These are phyloP conservation scores for Zygoascus bituminiphila DNA, from an alignment of 805 yeast species.

Conservation along the genomic window DNA sequence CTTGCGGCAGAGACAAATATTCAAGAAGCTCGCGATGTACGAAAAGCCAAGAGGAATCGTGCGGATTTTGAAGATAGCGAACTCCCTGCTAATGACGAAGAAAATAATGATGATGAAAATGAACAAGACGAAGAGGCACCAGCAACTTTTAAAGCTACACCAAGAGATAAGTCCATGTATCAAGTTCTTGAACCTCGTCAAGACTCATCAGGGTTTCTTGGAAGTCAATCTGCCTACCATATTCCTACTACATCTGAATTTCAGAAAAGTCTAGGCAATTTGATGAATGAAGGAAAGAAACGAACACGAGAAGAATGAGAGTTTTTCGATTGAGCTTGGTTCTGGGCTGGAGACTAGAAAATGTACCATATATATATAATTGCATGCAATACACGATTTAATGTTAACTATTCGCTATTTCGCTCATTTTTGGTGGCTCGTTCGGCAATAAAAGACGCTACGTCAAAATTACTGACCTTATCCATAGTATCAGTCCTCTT, in stretches of 20 bases:
- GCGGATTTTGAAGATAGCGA: background rate
- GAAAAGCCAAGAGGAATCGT: conserved; percentile 12
- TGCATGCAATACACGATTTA: background rate
- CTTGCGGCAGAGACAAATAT: conserved; percentile 17
- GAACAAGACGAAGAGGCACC: conserved; percentile 13
- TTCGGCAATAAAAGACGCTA: conserved; percentile 27
- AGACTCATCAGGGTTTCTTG: conserved; percentile 22
- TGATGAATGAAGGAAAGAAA: conserved; percentile 9
- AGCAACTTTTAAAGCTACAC: background rate
- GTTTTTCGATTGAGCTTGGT: too few species aligned
- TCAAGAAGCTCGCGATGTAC: conserved; percentile 12
- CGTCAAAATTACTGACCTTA: conserved; percentile 22
- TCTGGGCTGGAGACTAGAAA: too few species aligned
- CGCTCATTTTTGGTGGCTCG: conserved; percentile 6
- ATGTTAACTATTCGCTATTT: background rate
- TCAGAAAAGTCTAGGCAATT: conserved; percentile 11
- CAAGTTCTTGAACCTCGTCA: conserved; percentile 28
- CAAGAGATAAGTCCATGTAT: conserved; percentile 21
- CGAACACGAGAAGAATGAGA: conserved; percentile 3
- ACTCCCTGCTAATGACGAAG: conserved; percentile 3
- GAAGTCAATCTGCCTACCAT: conserved; percentile 23
- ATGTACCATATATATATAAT: background rate
- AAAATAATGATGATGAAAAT: conserved; percentile 3
- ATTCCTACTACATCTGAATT: conserved; percentile 15
- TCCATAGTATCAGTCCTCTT: conserved; percentile 13